Conservation (phyloP, 768 basidiomycete genomes). For the Panus rudis region DNA sequence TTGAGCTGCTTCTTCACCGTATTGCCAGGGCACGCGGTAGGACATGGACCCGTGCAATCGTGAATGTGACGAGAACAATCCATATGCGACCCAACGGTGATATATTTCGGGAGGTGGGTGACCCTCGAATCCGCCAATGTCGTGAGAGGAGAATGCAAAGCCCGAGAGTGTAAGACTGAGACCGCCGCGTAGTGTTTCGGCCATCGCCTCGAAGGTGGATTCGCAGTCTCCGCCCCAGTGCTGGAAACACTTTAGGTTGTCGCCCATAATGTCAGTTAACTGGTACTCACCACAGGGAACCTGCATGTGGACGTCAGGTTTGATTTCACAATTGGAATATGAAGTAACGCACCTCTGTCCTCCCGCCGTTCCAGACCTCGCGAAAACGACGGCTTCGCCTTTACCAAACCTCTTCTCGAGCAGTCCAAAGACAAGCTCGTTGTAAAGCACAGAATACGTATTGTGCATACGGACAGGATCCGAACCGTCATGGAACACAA, state of each 20-base stretch:
- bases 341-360: conserved; percentile 71
- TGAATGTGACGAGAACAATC: conserved; percentile 70
- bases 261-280: not conserved
- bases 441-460: conserved; percentile 62
- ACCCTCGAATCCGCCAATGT: conserved; percentile 74
- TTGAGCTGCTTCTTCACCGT: conserved; percentile 61
- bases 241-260: conserved; percentile 20
- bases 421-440: conserved; percentile 59
- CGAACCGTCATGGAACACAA: conserved; percentile 59
- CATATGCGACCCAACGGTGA: conserved; percentile 72
- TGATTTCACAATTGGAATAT: conserved; percentile 1
- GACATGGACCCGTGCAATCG: conserved; percentile 67
- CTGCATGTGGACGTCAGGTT: too few relatives aligned
- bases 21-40: conserved; percentile 74
- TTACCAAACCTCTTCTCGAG: conserved; percentile 52
- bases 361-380: conserved; percentile 59
- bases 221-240: conserved; percentile 77
- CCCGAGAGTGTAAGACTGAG: conserved; percentile 63
- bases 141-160: conserved; percentile 67
- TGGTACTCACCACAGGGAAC: conserved; percentile 27
- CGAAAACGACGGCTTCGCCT: conserved; percentile 64
- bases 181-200: conserved; percentile 60
- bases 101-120: conserved; percentile 59
- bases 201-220: conserved; percentile 74
- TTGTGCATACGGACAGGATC: conserved; percentile 71